Percentiles rank a stretch among this genome's conserved stretches.
phyloP scores from a whole-genome alignment of 2,329 filamentous ascomycete species.

The Allantophomopsis lycopodina region DNA sequence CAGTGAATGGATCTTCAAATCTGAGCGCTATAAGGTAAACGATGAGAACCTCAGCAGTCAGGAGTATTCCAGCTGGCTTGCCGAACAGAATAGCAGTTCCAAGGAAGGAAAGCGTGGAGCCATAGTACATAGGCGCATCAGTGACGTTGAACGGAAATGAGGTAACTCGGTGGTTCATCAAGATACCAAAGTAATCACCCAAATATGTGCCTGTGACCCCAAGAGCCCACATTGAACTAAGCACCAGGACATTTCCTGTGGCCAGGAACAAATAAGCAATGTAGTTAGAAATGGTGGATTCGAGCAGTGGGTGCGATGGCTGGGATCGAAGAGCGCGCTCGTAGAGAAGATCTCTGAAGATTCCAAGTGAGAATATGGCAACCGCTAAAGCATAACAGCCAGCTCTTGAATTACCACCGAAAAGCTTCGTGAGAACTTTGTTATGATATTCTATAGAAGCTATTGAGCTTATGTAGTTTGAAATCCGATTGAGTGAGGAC shows the following conservation, averaged over 20 bases:
- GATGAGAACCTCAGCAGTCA: conserved; percentile 61
- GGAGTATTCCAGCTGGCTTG: conserved; percentile 70
- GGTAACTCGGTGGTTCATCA: conserved; percentile 91
- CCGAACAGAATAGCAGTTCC: conserved; percentile 75
- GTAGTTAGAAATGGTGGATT: conserved; percentile 41
- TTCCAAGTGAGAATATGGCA: conserved; percentile 62
- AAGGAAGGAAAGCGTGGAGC: conserved; percentile 82
- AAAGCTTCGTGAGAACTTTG: conserved; percentile 77
- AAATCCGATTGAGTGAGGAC: background rate
- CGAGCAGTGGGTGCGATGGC: conserved; percentile 62
- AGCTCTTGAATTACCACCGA: conserved; percentile 60
- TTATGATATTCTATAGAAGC: conserved; percentile 66
- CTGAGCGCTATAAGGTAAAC: conserved; percentile 70
- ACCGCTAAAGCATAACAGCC: conserved; percentile 85
- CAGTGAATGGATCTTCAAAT: conserved; percentile 86
- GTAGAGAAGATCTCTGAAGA: conserved; percentile 74
- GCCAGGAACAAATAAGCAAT: conserved; percentile 60
- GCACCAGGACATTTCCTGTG: conserved; percentile 61
- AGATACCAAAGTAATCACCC: conserved; percentile 53
- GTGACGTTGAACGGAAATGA: conserved; percentile 93
- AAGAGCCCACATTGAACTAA: conserved; percentile 82
- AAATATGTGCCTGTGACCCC: conserved; percentile 27
- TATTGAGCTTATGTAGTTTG: conserved; percentile 5
- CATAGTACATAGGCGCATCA: conserved; percentile 91
- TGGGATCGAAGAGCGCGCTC: conserved; percentile 66